These are phyloP conservation scores for Cornus kousa DNA, from an alignment of 148 eudicot species.

Conservation along the genomic window DNA sequence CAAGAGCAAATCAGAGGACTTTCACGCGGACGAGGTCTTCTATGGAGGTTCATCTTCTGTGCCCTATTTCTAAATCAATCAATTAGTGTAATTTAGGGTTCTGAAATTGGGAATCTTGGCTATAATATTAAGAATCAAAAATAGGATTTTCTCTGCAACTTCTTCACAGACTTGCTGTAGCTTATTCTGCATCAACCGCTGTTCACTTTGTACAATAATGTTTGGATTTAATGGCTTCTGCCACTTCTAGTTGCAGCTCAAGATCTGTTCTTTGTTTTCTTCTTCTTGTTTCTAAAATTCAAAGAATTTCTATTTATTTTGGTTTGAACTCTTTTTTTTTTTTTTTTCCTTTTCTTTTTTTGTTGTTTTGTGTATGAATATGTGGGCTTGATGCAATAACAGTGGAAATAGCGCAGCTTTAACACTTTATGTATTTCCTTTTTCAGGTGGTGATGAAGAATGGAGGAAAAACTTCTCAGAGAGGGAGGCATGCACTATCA, in stretches of 20 bases:
- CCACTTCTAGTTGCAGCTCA: slow-evolving; percentile 17
- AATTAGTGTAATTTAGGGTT: slow-evolving; percentile 10
- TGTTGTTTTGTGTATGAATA: slow-evolving; percentile 23
- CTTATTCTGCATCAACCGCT: slow-evolving; percentile 31
- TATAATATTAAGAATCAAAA: not conserved
- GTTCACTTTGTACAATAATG: slow-evolving; percentile 32
- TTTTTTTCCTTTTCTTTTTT: not conserved
- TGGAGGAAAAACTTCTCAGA: slow-evolving; percentile 63
- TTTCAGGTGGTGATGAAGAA: slow-evolving; percentile 88
- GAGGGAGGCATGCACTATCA: slow-evolving; percentile 75
- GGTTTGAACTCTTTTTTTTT: slow-evolving; percentile 6
- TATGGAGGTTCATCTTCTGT: slow-evolving; percentile 40
- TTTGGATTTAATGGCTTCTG: slow-evolving; percentile 27
- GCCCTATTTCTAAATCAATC: not conserved
- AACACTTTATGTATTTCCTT: slow-evolving; percentile 32
- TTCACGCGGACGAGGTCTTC: slow-evolving; percentile 73
- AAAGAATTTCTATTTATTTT: slow-evolving; percentile 11
- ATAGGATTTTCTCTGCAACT: not conserved
- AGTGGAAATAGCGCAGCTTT: slow-evolving; percentile 39
- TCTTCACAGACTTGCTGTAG: slow-evolving; percentile 15
- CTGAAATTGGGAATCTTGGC: slow-evolving; percentile 1
- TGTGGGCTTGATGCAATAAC: slow-evolving; percentile 31
- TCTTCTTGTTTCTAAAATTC: slow-evolving; percentile 10
- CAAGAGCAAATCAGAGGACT: slow-evolving; percentile 77
- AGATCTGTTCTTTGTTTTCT: slow-evolving; percentile 28